Evolutionary conservation across 768 basidiomycete species (phyloP), one percentile per base, ranked within the genome.

Genomic region (Mycena vitilis): DNA sequence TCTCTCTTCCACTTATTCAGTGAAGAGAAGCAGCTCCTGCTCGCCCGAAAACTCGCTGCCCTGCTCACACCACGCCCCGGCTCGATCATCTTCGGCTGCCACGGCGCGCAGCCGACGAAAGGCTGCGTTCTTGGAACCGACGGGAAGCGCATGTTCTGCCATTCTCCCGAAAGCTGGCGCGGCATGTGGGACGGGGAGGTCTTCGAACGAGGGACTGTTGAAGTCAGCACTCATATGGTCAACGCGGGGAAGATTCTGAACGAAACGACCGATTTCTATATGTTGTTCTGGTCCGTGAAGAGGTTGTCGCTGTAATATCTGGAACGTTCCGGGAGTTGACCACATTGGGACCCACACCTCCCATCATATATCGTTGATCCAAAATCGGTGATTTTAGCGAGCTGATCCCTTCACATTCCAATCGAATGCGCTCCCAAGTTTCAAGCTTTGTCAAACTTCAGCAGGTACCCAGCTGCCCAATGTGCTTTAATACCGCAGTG

Each of bases 1-100:
- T 76, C 83, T 8, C 78, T 89, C 74, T 89, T 90, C 70, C 87
- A 87, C 69, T 81, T 88, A 37, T 89, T 89, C 74, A 66, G 73
- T 61, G 78, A 79, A 52, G 77, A 69, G 20, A 60, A 76, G 36
- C 87, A 88, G 69, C 65, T 75, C 12, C 71, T 80, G 42, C 76
- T 88, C 55, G 87, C 83, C 2, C 76, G 74, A 20, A 75, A 77
- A 10, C 73, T 87, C 34, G 84, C 82, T 1, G 77, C 77, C 10
- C 73, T 87, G 6, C 79, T 87, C n/a, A 78, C 81, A 0, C 81
- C 81, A 2, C 72, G 73, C 30, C 79, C 83, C 1, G 86, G 86
- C 3, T 84, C 85, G 2, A 69, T 85, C 25, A 82, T 86, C 45
- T 83, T 86, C 64, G 86, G 87, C 82, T 63, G 71, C 30, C 85